Evolutionary conservation across 164 flowering plant genomes (phyloP), one percentile per base, ranked within the genome.

Genomic region (Echeveria elegans): DNA sequence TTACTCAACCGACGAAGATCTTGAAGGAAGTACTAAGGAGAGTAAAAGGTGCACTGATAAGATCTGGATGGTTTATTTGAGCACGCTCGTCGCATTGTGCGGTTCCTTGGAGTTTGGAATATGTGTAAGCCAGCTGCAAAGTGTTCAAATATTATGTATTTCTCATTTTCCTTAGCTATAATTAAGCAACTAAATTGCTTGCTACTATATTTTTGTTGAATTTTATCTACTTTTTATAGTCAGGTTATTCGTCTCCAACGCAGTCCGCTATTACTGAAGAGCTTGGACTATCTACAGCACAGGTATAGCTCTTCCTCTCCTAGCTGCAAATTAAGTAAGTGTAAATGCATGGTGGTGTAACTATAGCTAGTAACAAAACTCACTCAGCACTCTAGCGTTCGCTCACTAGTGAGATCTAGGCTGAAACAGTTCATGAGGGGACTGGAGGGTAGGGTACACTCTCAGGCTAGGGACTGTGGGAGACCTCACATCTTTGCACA

Each of bases 161-260:
- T 29, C 6, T 11, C 8, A 24, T 10, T 30, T n/a, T 26, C 12
- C 14, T 58, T 7, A 58, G 16, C 63, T 11, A 5, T 19, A 10
- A 23, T 24, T 24, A 1, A n/a, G n/a, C 63, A 24, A 7, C 63
- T 19, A 30, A n/a, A n/a, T n/a, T 58, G 16, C 23, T 58, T 43
- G 16, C 2, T 43, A 10, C 5, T 11, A 43, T 4, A 4, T 43
- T 1, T 28, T 26, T 26, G 19, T 18, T 56, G 32, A 8, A 53
- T 53, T 10, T 4, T 24, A 53, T 48, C 2, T n/a, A 7, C 0
- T 23, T 56, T 37, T 72, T 73, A n/a, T 87, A 94, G 98, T 87
- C 76, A 63, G 96, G 98, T 6, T 94, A 84, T 77, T 89, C 98
- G n/a, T 83, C 97, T 5, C 98, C 98, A 16, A 82, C 92, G 56